Evolutionary conservation across 768 basidiomycete species (phyloP), one percentile per base, ranked within the genome.

Genomic region (Arthromyces matolae): DNA sequence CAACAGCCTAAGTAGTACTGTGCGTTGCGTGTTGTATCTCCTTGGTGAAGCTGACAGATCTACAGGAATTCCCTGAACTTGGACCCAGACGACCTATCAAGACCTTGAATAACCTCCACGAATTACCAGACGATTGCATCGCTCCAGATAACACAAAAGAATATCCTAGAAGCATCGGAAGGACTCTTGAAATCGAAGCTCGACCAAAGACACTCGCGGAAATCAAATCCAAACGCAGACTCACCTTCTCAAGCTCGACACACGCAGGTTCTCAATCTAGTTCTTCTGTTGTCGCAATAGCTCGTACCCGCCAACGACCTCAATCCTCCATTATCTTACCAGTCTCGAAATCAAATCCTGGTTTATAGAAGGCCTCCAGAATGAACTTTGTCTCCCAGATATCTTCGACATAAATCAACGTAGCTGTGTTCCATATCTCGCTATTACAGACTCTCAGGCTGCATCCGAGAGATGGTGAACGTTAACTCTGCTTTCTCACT

Each of bases 161-260:
- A n/a, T n/a, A n/a, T n/a, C n/a, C n/a, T n/a, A n/a, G n/a, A n/a
- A n/a, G n/a, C n/a, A 22, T 33, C n/a, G 23, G n/a, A 18, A 43
- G 28, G 18, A 35, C 33, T 18, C 41, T 42, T 8, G 47, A 50
- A 35, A 48, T 47, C 3, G 49, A 51, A 45, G 48, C 62, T 39
- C 64, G 56, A 50, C 64, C 58, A 24, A 66, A 60, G 45, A 67
- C 62, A 24, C 55, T 68, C 3, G 55, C 63, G 44, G 67, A 71
- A 57, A 69, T 70, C 42, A 67, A 66, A 53, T 64, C 65, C 42
- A 69, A 60, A 49, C 64, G 68, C 32, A 65, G 66, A 27, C 60
- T 71, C 36, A 71, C 71, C 12, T 61, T 71, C 45, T 64, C 69
- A 36, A 50, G 57, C 31, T 41, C 63, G 33, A 50, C 61, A 43